Base-by-base conservation (phyloP, 106 monocot species). In the Dendrobium chrysotoxum region DNA sequence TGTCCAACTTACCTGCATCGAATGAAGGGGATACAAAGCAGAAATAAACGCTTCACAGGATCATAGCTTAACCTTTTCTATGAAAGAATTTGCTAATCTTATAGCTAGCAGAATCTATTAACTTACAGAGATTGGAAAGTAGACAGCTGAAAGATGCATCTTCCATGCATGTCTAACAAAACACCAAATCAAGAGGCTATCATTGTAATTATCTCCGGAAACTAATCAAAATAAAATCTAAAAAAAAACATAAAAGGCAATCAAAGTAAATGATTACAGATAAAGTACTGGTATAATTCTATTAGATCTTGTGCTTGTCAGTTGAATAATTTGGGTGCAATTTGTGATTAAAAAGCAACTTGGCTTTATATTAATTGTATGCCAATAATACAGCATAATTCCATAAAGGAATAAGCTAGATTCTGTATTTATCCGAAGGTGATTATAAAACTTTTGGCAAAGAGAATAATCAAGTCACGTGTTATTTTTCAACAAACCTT, bases 401-500 rank as follows among this genome's bases (percentile, higher is more conserved):
- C 1, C 73, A 20, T 39, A 41, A 39, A 40, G 40, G 16, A 28
- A 42, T 2, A 61, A 15, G 70, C 31, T 70, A 70, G 2, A 15
- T 70, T 35, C 21, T 30, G 31, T 31, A 11, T 30, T 70, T 31
- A 0, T 57, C 1, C 35, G 35, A 28, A 31, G 30, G 30, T n/a
- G 4, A 13, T 23, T 12, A 53, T 9, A 73, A n/a, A 75, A 57
- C 11, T 40, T 17, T 53, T 38, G 11, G 16, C 3, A 65, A 80
- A 80, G 15, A 47, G 50, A 73, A 53, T 20, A 45, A 54, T 38
- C 44, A 76, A 11, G 39, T 35, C 9, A 31, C 5, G 13, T 5
- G 21, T 70, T 80, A 28, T 39, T 10, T 55, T 30, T 30, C 20
- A 89, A 84, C 87, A 28, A 86, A 94, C 94, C 91, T 92, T 88